Evolutionary conservation across 2,329 filamentous ascomycete genomes (phyloP), one percentile per base, ranked within the genome.

Genomic region (Fusarium irregulare): DNA sequence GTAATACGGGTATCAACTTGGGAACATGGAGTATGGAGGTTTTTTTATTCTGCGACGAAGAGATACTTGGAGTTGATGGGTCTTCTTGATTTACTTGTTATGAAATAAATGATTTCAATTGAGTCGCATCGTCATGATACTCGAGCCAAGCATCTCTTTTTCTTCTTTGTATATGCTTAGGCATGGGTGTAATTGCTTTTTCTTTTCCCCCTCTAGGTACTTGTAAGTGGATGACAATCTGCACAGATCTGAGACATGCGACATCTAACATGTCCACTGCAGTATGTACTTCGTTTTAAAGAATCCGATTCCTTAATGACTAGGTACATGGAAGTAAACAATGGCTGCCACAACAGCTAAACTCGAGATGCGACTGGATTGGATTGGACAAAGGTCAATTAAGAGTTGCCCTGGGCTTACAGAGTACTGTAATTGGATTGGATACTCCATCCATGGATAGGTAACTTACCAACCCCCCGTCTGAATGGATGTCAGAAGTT

Each of bases 321-420:
- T 40, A 34, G 16, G 16, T 34, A 27, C 50, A 37, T n/a, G 34
- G 34, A 44, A 56, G 47, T 50, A 55, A 61, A 32, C 40, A 54
- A 44, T 41, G 23, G 41, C 37, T 30, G 9, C 20, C n/a, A 21
- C 37, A 21, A 21, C 21, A 49, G 10, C 20, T 23, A 41, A n/a
- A 25, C 28, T n/a, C 18, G 32, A 41, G 41, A 28, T 32, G 47
- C 40, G 30, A 45, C 23, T 34, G 21, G n/a, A 66, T 41, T 59
- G 53, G 62, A 66, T 66, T 66, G 61, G 63, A 56, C 45, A 40
- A 41, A 28, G 37, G 48, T 47, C 57, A 63, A 70, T 55, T 70
- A 62, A 55, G 62, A 62, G 44, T 46, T 59, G 64, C 58, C 50
- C 56, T 56, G 46, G 50, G 54, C 50, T 45, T 48, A 12, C 48